Evolutionary conservation across 768 basidiomycete species (phyloP), one percentile per base, ranked within the genome.

Genomic region (Leccinum uliginosum): DNA sequence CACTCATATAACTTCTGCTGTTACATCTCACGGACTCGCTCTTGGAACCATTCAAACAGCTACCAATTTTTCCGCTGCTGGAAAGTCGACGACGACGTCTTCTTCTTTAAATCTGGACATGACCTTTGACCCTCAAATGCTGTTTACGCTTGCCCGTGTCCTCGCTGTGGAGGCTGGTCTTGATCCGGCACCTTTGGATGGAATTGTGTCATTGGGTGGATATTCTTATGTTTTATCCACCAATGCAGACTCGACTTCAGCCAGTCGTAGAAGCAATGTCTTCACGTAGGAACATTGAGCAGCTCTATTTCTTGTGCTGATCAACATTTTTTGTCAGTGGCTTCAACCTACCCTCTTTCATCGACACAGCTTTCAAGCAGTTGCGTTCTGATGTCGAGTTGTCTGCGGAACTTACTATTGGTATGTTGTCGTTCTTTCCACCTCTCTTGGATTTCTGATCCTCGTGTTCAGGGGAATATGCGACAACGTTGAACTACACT

Each of bases 71-170:
- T 68, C 66, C 12, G 74, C 80, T 0, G 63, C 75, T 6, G 83
- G 85, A 10, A 82, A 83, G 58, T 70, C 76, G 5, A 80, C 76
- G 3, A 84, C 80, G 3, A 71, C 74, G 30, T 87, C 85, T 2
- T 87, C 88, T 8, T 66, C 65, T 6, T 72, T 90, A 56, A 71
- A 83, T 56, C 71, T 89, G 53, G 72, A 82, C 62, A 80, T 89
- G 80, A 87, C 89, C 65, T 78, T 84, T 59, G 83, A 88, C 60
- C 86, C 86, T 19, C 68, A 81, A 9, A 72, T 79, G n/a, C 73
- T 91, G 35, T 90, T 91, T 68, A 85, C 86, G 0, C 73, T 90
- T 23, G 85, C 86, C 30, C 80, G 86, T n/a, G 74, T 77, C 5
- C 76, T 89, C 11, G 86, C 86, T 4, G 76, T 84, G 12, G 76